Evolutionary conservation across 2,329 filamentous ascomycete genomes (phyloP).

Genomic region (Aureobasidium lini): DNA sequence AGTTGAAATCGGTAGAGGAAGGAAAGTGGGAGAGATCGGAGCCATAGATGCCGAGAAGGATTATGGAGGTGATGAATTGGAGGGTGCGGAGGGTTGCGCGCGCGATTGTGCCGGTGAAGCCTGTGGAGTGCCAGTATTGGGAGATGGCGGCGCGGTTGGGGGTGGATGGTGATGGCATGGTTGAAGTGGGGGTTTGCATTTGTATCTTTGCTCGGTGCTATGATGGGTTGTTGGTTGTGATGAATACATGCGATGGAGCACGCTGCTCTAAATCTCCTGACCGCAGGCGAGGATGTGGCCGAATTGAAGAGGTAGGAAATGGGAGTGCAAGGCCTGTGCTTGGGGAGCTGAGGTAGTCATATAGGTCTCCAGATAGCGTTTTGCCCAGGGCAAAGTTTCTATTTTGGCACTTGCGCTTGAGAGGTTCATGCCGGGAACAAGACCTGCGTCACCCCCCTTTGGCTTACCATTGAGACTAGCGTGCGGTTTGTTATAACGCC

Average conservation of each 20-base stretch:
- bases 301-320: neutral
- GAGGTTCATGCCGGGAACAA: too few relatives aligned
- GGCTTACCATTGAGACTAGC: too few relatives aligned
- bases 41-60: neutral
- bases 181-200: too few relatives aligned
- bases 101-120: neutral
- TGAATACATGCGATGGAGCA: too few relatives aligned
- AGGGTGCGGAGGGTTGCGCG: neutral
- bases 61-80: neutral
- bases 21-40: neutral
- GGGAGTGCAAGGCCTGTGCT: neutral
- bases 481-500: too few relatives aligned
- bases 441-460: too few relatives aligned
- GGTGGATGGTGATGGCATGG: too few relatives aligned
- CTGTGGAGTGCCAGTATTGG: neutral
- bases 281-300: too few relatives aligned
- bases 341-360: neutral
- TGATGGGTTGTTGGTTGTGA: too few relatives aligned
- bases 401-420: neutral
- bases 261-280: too few relatives aligned
- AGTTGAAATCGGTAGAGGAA: neutral
- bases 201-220: too few relatives aligned
- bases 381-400: neutral
- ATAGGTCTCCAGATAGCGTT: neutral
- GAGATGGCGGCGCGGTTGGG: neutral